Evolutionary conservation across 1,284 basidiomycete species (phyloP).

Genomic region (Sphaerobolus stellatus): DNA sequence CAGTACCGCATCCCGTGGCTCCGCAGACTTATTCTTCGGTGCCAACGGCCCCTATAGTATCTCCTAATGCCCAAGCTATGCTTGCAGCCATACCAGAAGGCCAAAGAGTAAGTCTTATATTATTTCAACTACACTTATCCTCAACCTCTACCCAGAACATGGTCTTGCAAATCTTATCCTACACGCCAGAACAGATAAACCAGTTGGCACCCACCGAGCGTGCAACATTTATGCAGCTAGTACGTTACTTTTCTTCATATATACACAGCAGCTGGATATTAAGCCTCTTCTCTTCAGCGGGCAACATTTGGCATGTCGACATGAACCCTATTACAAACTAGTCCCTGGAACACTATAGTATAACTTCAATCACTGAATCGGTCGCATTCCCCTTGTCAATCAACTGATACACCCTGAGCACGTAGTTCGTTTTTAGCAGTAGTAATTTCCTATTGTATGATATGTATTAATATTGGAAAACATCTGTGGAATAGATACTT

Average conservation of each 20-base stretch:
- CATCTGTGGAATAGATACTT: conserved; percentile 22
- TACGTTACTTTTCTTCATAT: conserved; percentile 32
- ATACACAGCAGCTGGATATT: too few species aligned
- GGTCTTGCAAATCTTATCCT: conserved; percentile 63
- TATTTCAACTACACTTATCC: conserved; percentile 12
- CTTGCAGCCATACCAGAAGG: conserved; percentile 64
- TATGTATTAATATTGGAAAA: conserved; percentile 5
- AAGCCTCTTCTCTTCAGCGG: too few species aligned
- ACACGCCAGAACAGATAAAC: conserved; percentile 70
- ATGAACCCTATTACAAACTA: neutral
- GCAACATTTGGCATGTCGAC: conserved; percentile 12
- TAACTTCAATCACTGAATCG: neutral
- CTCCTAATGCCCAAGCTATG: conserved; percentile 42
- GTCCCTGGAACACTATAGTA: neutral
- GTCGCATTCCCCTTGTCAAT: conserved; percentile 36
- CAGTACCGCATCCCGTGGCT: conserved; percentile 17
- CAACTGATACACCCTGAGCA: conserved; percentile 63
- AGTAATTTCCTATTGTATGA: conserved; percentile 59
- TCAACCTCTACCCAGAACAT: conserved; percentile 44
- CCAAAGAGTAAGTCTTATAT: conserved; percentile 51
- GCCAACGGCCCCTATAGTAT: conserved; percentile 4
- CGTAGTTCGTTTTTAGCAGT: conserved; percentile 71
- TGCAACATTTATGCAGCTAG: conserved; percentile 65
- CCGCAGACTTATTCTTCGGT: neutral
- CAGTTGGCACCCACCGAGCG: conserved; percentile 59